phyloP scores from a whole-genome alignment of 1,139 yeast species.

The Candida smagusa region DNA sequence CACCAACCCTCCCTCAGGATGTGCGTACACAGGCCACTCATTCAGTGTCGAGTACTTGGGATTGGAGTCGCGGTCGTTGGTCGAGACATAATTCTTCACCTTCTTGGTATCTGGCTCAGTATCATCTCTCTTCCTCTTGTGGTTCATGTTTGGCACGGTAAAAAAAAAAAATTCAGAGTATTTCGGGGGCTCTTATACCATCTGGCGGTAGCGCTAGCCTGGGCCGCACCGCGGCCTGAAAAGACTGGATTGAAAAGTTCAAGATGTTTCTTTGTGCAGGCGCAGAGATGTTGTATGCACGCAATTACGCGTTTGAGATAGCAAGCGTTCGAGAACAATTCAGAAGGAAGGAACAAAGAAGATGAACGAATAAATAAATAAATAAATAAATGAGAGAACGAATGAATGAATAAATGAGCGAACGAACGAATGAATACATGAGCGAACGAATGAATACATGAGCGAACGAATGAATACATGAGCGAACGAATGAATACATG shows the following conservation, averaged over 20 bases:
- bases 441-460: background rate
- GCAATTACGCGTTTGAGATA: no score
- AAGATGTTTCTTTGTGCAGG: no score
- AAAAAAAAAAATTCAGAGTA: conserved; percentile 6
- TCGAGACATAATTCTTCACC: conserved; percentile 16
- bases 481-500: no score
- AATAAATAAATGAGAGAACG: background rate
- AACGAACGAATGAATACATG: background rate
- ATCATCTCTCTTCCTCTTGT: conserved; percentile 28
- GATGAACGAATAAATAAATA: background rate
- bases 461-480: background rate
- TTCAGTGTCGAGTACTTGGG: conserved; percentile 25
- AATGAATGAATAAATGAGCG: background rate
- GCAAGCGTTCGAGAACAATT: no score
- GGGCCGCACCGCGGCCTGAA: no score
- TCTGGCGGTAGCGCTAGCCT: no score
- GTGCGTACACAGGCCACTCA: conserved; percentile 61
- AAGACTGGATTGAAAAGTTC: no score
- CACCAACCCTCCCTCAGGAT: conserved; percentile 63
- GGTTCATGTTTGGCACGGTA: conserved; percentile 12
- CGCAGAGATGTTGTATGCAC: no score
- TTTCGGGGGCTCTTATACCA: conserved; percentile 2
- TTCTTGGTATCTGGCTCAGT: conserved; percentile 22
- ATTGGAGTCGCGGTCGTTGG: conserved; percentile 12
- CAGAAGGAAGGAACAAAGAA: no score